These are phyloP conservation scores for Hylodesmum podocarpum DNA, from an alignment of 306 rosid species.

Conservation along the genomic window DNA sequence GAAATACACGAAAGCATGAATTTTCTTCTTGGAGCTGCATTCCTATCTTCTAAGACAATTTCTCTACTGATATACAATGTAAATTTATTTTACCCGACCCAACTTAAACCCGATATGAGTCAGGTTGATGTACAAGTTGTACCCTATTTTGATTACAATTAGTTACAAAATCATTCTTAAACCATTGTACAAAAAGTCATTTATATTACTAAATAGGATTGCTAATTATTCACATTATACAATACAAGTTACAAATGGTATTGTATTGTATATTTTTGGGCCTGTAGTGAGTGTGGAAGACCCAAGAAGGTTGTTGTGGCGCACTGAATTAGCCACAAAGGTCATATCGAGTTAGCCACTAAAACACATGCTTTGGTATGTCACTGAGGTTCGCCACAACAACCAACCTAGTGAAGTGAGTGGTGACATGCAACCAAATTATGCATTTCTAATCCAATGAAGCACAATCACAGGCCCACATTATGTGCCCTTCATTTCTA, in stretches of 20 bases:
- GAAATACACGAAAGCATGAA: background rate
- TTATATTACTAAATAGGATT: background rate
- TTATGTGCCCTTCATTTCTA: background rate
- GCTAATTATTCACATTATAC: background rate
- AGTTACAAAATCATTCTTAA: background rate
- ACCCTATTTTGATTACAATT: too few species aligned
- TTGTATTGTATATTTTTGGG: background rate
- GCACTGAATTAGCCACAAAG: constrained; percentile 27
- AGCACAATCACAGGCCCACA: constrained; percentile 23
- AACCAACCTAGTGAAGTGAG: constrained; percentile 24
- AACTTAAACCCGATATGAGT: too few species aligned
- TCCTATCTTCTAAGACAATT: background rate
- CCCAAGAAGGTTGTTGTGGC: constrained; percentile 4
- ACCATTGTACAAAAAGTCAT: background rate
- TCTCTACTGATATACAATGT: background rate
- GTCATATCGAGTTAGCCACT: constrained; percentile 24
- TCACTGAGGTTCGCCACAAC: constrained; percentile 36
- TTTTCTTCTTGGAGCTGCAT: background rate
- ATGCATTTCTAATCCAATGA: constrained; percentile 24
- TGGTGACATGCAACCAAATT: constrained; percentile 32
- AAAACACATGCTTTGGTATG: background rate
- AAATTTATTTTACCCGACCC: too few species aligned
- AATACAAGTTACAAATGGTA: background rate
- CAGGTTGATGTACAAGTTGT: too few species aligned
- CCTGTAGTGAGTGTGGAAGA: background rate